Evolutionary conservation across 345 rosid species (phyloP).

Genomic region (Fremontodendron californicum): DNA sequence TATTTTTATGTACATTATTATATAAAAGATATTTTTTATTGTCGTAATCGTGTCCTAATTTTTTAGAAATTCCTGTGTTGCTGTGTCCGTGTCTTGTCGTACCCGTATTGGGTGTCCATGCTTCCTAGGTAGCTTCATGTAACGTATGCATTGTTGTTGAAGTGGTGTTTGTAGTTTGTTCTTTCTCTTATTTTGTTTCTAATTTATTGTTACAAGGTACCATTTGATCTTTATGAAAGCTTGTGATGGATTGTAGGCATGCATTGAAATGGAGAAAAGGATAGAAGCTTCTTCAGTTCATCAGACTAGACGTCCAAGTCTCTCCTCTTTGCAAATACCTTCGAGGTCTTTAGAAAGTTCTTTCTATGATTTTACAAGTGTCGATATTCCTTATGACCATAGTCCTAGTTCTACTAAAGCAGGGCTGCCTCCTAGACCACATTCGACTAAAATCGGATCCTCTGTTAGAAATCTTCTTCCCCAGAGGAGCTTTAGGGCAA

Average conservation of each 20-base stretch:
- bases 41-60: no score
- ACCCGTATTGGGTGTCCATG: no score
- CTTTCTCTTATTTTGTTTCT: not conserved
- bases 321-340: constrained; percentile 50
- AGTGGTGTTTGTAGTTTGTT: not conserved
- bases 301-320: constrained; percentile 35
- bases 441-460: constrained; percentile 43
- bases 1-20: no score
- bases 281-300: constrained; percentile 21
- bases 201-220: not conserved
- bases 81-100: no score
- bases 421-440: constrained; percentile 47
- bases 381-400: constrained; percentile 28
- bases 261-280: constrained; percentile 8
- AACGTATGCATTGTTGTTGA: not conserved
- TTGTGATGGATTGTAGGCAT: constrained; percentile 10
- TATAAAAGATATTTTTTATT: no score
- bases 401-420: constrained; percentile 37
- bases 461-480: constrained; percentile 39
- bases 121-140: not conserved
- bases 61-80: no score
- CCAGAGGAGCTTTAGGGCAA: constrained; percentile 38
- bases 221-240: not conserved
- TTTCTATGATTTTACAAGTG: constrained; percentile 22
- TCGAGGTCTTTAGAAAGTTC: constrained; percentile 33